Base-by-base conservation (phyloP, 208 protist genomes). In the Plasmodiophora brassicae region DNA sequence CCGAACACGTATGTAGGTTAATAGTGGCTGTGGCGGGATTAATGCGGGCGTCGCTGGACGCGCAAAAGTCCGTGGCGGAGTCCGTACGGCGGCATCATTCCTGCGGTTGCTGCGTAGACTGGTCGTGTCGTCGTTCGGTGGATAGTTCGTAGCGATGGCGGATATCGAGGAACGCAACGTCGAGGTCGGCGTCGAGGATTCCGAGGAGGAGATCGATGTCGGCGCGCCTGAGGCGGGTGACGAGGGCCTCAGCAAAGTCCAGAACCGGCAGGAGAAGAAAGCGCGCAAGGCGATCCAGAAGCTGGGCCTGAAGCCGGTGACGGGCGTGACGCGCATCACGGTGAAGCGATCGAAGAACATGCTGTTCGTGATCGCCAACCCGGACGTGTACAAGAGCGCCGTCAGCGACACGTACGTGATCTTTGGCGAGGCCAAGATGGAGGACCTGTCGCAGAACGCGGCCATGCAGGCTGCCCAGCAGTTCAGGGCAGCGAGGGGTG, bases 351-450 rank as follows among this genome's bases (percentile, higher is more conserved):
- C 71, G 32, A 94, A 94, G 90, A 91, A 89, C 90, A 93, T 97
- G 85, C 93, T 96, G 88, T 97, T 98, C 90, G 93, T 95, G 71
- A 95, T 98, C 91, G 78, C 90, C 91, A 89, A 95, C 89, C 97
- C 97, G 39, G 97, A 98, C 92, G 96, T 98, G 46, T 98, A 96
- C 95, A 97, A 96, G 92, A 95, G 94, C 90, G 93, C 96, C 28
- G 93, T 92, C 86, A 95, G 94, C 43, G 97, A 98, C 93, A 98
- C 96, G 46, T 98, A 98, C 92, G 93, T 98, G 85, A 94, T 98
- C 93, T 98, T 98, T 89, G 97, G 97, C 89, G 97, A 98, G 92
- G 94, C 95, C 36, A 96, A 97, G 89, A 93, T 98, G 38, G 96
- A 98, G 89, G 96, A 98, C 88, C 90, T 92, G 0, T 89, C 46